phyloP scores from a whole-genome alignment of 495 filamentous ascomycete genomes.

The Neurospora hispaniola region DNA sequence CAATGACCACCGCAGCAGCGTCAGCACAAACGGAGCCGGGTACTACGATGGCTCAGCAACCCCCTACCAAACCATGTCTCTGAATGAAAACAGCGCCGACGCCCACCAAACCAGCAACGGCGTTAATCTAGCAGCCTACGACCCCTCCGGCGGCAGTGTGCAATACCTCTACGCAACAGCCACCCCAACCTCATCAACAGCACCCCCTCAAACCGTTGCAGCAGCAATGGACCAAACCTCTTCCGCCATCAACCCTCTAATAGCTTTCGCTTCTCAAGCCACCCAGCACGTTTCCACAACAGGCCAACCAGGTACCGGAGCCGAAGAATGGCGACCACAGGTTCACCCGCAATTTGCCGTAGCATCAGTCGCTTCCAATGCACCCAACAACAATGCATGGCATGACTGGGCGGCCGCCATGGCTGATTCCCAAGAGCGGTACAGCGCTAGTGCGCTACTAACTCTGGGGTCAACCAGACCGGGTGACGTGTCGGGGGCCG shows the following conservation, averaged over 20 bases:
- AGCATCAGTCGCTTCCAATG: conserved; percentile 9
- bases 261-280: conserved; percentile 26
- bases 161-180: conserved; percentile 16
- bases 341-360: conserved; percentile 10
- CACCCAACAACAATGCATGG: conserved; percentile 26
- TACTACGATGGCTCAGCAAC: conserved; percentile 17
- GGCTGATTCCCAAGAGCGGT: conserved; percentile 34
- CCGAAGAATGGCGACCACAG: conserved; percentile 19
- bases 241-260: conserved; percentile 16
- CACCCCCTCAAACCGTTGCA: conserved; percentile 1
- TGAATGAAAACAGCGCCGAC: conserved; percentile 1
- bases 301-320: conserved; percentile 9
- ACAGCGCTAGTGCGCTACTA: conserved; percentile 32
- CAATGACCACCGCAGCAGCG: conserved; percentile 8
- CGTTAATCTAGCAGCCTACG: conserved; percentile 1
- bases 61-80: conserved; percentile 12
- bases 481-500: conserved; percentile 6
- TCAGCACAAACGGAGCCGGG: conserved; percentile 13
- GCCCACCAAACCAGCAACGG: conserved; percentile 20
- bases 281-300: conserved; percentile 18
- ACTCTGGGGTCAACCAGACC: conserved; percentile 23
- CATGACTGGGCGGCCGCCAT: conserved; percentile 39
- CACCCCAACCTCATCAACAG: conserved; percentile 3
- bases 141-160: conserved; percentile 5
- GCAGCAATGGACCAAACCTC: conserved; percentile 6